Conservation (phyloP, 257 asterid species). For the Echium plantagineum region DNA sequence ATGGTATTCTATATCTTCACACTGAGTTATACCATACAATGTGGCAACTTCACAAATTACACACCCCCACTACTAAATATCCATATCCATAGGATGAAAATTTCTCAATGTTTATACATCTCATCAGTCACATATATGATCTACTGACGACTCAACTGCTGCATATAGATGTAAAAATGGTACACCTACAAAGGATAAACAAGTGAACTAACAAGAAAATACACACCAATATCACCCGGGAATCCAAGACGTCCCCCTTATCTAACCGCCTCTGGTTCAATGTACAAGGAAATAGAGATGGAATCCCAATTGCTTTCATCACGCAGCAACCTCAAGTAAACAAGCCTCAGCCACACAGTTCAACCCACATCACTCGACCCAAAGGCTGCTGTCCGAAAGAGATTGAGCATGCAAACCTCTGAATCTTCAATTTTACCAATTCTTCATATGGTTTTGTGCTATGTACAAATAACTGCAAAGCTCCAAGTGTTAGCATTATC, state of each 20-base stretch:
- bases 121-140: conserved; percentile 27
- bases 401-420: conserved; percentile 14
- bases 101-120: conserved; percentile 13
- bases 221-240: conserved; percentile 21
- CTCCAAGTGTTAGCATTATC: conserved; percentile 48
- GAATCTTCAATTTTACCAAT: conserved; percentile 13
- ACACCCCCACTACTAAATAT: conserved; percentile 22
- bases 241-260: conserved; percentile 4
- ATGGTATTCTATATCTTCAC: conserved; percentile 22
- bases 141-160: conserved; percentile 6
- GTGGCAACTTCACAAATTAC: conserved; percentile 19
- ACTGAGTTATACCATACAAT: conserved; percentile 18
- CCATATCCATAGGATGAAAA: conserved; percentile 32
- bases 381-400: conserved; percentile 14
- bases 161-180: conserved; percentile 22
- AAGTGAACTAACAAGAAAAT: conserved; percentile 15
- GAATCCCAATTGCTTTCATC: conserved; percentile 20
- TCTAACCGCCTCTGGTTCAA: conserved; percentile 31
- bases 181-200: conserved; percentile 25
- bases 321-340: not conserved
- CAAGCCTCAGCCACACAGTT: conserved; percentile 12
- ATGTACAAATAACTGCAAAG: conserved; percentile 55
- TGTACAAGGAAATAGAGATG: conserved; percentile 29
- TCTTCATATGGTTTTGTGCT: conserved; percentile 34
- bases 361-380: conserved; percentile 13